Base-by-base conservation (phyloP, 805 yeast species). In the Limtongia smithiae region DNA sequence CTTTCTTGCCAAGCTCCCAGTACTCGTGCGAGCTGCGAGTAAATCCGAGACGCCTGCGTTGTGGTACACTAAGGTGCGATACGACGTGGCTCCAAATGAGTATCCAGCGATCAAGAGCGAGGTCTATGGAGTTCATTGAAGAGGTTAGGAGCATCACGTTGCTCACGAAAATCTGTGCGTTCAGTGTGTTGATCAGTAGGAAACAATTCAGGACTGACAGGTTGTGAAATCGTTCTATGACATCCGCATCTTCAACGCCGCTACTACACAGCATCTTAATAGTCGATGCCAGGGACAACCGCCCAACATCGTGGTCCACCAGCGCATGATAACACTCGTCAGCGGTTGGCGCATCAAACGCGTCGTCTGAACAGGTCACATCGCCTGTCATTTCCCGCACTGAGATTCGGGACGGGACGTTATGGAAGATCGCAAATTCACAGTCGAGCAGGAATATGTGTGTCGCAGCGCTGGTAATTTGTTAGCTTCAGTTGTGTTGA, bases 401-500 rank as follows among this genome's bases (percentile, higher is more conserved):
- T 3, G 48, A 15, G 20, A 44, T 28, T 14, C 48, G 30, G n/a
- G 17, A 17, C 11, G 43, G 48, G 15, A 38, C 27, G 31, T 44
- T 44, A 31, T 44, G 48, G 32, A 44, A 44, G 20, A 44, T 44
- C 25, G 48, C 38, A 18, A 37, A 31, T n/a, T 37, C 43, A n/a
- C 43, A 44, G 20, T 44, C 43, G 17, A 44, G 31, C 15, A 37
- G 17, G 18, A 7, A 31, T 2, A 44, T 21, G 30, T 37, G 43
- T 4, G 18, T 6, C 15, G 33, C 18, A 7, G 20, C 8, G 4
- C 48, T 25, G 28, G 9, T n/a, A n/a, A n/a, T n/a, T n/a, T n/a
- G n/a, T n/a, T n/a, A n/a, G n/a, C n/a, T n/a, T n/a, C n/a, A n/a
- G n/a, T n/a, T n/a, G n/a, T n/a, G n/a, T n/a, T n/a, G n/a, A n/a